These are phyloP conservation scores for Alternaria triticimaculans DNA, from an alignment of 2,329 filamentous ascomycete species.

Conservation along the genomic window DNA sequence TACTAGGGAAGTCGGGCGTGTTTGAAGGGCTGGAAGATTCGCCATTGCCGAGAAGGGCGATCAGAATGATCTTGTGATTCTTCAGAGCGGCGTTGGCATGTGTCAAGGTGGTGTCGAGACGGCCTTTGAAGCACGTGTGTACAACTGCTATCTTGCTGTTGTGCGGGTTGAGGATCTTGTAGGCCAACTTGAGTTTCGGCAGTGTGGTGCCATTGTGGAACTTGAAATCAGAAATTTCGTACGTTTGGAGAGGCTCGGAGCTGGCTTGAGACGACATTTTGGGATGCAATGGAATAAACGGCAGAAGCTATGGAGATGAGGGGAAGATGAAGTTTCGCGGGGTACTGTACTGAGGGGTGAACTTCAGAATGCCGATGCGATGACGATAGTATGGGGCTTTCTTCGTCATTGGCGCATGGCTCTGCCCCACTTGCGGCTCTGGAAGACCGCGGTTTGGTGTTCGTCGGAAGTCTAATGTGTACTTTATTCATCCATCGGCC, in stretches of 20 bases:
- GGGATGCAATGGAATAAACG: background rate
- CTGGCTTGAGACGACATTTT: slow-evolving; percentile 19
- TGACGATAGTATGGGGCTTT: slow-evolving; percentile 7
- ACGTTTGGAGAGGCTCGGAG: slow-evolving; percentile 17
- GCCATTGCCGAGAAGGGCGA: slow-evolving; percentile 61
- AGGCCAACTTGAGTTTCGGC: slow-evolving; percentile 24
- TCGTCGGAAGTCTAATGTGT: background rate
- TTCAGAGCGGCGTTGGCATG: slow-evolving; percentile 55
- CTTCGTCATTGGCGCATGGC: slow-evolving; percentile 4
- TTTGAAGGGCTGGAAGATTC: slow-evolving; percentile 61
- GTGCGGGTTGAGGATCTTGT: slow-evolving; percentile 33
- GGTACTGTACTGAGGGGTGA: slow-evolving; percentile 1
- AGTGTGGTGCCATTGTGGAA: slow-evolving; percentile 26
- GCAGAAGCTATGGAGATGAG: background rate
- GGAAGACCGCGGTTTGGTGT: background rate
- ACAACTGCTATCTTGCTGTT: slow-evolving; percentile 49
- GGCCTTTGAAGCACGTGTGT: slow-evolving; percentile 63
- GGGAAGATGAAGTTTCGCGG: background rate
- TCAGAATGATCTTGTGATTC: slow-evolving; percentile 59
- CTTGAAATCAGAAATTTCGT: slow-evolving; percentile 24
- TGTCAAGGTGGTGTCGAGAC: slow-evolving; percentile 57
- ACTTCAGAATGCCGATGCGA: background rate
- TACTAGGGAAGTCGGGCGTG: slow-evolving; percentile 56
- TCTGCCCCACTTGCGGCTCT: slow-evolving; percentile 10
- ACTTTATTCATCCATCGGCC: background rate